Percentiles rank a stretch among this genome's conserved stretches.
Conservation (phyloP, 2,329 filamentous ascomycete genomes). For the Neopestalotiopsis sp. region DNA sequence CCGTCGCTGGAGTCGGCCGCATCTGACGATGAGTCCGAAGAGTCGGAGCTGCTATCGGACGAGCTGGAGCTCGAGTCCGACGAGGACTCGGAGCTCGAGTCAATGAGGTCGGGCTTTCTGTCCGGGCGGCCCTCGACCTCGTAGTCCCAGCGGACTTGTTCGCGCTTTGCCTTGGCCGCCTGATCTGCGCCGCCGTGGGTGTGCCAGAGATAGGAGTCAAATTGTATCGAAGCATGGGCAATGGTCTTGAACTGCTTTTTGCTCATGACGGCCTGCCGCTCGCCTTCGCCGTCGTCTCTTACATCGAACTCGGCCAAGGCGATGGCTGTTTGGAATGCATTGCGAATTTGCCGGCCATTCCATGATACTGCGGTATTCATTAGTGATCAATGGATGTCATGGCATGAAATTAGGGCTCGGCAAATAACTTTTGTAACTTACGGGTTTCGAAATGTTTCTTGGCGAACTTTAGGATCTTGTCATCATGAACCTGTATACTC, state of each 20-base stretch:
- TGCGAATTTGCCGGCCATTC: conserved; percentile 23
- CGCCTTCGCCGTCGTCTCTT: not conserved
- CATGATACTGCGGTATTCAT: not conserved
- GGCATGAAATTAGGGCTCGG: not conserved
- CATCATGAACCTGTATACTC: not conserved
- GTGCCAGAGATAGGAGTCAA: conserved; percentile 16
- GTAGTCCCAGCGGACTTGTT: conserved; percentile 14
- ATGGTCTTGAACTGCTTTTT: conserved; percentile 19
- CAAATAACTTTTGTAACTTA: not conserved
- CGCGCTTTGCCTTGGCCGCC: conserved; percentile 16
- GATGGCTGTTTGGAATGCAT: conserved; percentile 20
- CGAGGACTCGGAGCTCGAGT: not conserved
- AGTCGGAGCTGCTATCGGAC: conserved; percentile 4
- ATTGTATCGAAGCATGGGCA: conserved; percentile 12
- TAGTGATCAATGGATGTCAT: too few species aligned
- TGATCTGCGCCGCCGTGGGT: conserved; percentile 23
- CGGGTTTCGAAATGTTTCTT: not conserved
- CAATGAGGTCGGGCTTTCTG: not conserved
- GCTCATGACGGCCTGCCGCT: not conserved
- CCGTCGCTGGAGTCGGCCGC: not conserved
- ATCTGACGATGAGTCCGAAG: not conserved
- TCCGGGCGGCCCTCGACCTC: conserved; percentile 6
- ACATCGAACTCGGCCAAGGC: conserved; percentile 17
- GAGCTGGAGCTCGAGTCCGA: conserved; percentile 5
- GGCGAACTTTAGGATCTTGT: conserved; percentile 13